phyloP scores from a whole-genome alignment of 495 filamentous ascomycete genomes.

The Neurospora hispaniola region DNA sequence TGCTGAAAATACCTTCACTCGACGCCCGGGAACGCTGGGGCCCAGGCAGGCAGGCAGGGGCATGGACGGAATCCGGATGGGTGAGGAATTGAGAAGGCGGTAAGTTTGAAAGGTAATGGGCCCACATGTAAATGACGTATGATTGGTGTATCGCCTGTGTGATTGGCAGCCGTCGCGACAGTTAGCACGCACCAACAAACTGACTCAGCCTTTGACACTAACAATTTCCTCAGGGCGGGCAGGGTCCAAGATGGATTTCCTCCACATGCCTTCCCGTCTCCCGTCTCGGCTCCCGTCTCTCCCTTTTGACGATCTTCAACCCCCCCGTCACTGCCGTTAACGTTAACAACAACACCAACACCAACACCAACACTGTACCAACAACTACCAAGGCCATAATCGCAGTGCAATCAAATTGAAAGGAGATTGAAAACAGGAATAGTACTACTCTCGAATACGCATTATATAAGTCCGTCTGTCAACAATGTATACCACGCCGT shows the following conservation, averaged over 20 bases:
- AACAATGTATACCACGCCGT: not conserved
- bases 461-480: not conserved
- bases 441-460: not conserved
- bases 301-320: not conserved
- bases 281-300: not conserved
- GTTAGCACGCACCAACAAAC: not conserved
- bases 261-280: not conserved
- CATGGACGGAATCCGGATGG: too few species aligned
- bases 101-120: not conserved
- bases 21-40: not conserved
- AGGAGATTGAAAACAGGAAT: not conserved
- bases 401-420: too few species aligned
- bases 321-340: not conserved
- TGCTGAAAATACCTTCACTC: not conserved
- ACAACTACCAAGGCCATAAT: not conserved
- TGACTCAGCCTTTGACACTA: not conserved
- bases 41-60: not conserved
- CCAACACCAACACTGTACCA: not conserved
- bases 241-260: not conserved
- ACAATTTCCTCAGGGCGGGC: not conserved
- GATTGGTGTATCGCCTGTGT: not conserved
- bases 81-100: not conserved
- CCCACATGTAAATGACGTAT: not conserved
- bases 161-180: not conserved
- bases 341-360: not conserved